Conservation (phyloP, 2,329 filamentous ascomycete species). For the Blastomyces silverae region DNA sequence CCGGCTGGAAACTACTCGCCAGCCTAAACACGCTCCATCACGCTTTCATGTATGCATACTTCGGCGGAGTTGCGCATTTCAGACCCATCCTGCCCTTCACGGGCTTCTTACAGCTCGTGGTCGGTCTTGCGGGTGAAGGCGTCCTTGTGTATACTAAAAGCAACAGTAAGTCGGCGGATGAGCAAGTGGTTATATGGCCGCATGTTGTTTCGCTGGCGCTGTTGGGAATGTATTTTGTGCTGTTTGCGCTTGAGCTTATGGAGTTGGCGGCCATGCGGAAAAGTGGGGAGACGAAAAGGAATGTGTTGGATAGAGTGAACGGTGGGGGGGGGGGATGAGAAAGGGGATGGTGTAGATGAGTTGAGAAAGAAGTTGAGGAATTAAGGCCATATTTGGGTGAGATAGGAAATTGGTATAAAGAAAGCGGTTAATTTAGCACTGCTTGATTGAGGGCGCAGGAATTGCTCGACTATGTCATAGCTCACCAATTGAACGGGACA, state of each 20-base stretch:
- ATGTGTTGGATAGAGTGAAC: background rate
- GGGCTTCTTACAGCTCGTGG: constrained; percentile 22
- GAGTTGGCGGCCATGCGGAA: background rate
- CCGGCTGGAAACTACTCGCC: constrained; percentile 29
- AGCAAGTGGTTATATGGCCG: constrained; percentile 3
- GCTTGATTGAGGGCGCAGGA: background rate
- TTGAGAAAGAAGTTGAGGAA: background rate
- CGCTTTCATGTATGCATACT: constrained; percentile 31
- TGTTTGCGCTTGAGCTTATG: constrained; percentile 12
- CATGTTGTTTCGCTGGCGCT: constrained; percentile 1
- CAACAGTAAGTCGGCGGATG: background rate
- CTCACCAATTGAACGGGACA: too few species aligned
- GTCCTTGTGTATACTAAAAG: background rate
- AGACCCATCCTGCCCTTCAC: constrained; percentile 23
- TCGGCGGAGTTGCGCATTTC: constrained; percentile 25
- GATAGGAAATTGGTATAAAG: background rate
- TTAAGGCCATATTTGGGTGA: background rate
- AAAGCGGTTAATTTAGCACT: background rate
- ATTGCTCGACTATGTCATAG: too few species aligned
- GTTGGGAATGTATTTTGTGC: constrained; percentile 10
- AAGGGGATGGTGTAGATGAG: background rate
- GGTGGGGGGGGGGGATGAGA: background rate
- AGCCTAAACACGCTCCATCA: constrained; percentile 28
- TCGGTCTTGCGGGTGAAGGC: constrained; percentile 22
- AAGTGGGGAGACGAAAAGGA: background rate